Percentiles rank a stretch among this genome's conserved stretches.
phyloP scores from a whole-genome alignment of 495 filamentous ascomycete genomes.

The Clavariopsis aquatica region DNA sequence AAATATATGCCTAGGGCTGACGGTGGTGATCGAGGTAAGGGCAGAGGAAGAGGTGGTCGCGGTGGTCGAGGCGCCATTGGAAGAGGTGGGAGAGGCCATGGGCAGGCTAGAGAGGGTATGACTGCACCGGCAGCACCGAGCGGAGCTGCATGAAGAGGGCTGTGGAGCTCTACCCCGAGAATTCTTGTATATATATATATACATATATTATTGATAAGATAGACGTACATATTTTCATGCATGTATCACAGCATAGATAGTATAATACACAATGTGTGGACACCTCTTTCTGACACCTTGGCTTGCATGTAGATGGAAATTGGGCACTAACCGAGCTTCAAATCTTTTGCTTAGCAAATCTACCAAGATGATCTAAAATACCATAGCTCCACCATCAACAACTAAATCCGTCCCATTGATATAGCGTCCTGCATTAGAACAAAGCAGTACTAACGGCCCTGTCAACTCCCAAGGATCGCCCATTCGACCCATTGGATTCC shows the following conservation, averaged over 20 bases:
- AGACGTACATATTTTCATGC: no score
- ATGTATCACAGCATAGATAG: no score
- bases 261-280: no score
- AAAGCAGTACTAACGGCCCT: constrained; percentile 66
- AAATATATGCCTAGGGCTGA: constrained; percentile 9
- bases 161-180: no score
- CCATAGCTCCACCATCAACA: constrained; percentile 53
- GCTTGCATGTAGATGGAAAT: no score
- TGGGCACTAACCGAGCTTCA: no score
- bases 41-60: constrained; percentile 12
- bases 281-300: no score
- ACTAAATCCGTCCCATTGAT: constrained; percentile 65
- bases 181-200: no score
- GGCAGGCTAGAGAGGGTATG: constrained; percentile 3
- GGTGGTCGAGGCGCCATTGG: constrained; percentile 16
- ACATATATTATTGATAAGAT: no score
- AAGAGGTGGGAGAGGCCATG: constrained; percentile 22
- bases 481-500: constrained; percentile 72
- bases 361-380: no score
- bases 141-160: neutral
- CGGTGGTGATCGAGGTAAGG: constrained; percentile 5
- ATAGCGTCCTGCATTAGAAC: constrained; percentile 64
- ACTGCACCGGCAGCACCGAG: neutral
- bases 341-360: no score
- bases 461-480: constrained; percentile 64